Conservation (phyloP, 2,329 filamentous ascomycete species). For the Trichoderma oligosporum region DNA sequence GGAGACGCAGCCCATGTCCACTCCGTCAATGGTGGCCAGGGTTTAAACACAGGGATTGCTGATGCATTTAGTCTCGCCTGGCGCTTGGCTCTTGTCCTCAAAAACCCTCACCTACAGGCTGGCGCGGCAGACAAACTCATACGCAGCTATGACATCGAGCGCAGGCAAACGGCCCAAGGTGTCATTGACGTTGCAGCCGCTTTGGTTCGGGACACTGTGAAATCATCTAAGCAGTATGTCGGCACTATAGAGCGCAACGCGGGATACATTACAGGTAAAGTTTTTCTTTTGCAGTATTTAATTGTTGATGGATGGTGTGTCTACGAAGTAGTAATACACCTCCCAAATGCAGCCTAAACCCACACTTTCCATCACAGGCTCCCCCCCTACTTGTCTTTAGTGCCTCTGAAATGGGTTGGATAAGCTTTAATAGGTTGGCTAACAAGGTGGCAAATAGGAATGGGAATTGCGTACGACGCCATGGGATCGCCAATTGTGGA, state of each 20-base stretch:
- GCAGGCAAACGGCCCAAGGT: constrained; percentile 40
- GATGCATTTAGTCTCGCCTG: constrained; percentile 54
- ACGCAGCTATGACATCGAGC: constrained; percentile 43
- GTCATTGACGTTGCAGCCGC: constrained; percentile 47
- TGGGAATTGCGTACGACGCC: constrained; percentile 41
- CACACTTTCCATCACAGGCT: neutral
- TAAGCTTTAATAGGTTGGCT: neutral
- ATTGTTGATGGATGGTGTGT: too few relatives aligned
- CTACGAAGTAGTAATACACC: neutral
- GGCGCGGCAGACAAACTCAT: constrained; percentile 31
- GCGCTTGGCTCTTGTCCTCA: constrained; percentile 41
- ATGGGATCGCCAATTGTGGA: constrained; percentile 35
- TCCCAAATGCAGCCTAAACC: neutral
- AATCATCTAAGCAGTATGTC: constrained; percentile 44
- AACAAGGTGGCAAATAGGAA: constrained; percentile 25
- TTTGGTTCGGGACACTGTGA: constrained; percentile 43
- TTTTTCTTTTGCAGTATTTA: neutral
- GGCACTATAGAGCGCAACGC: constrained; percentile 46
- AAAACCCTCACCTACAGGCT: constrained; percentile 24
- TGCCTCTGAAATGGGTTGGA: neutral
- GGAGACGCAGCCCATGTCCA: constrained; percentile 58
- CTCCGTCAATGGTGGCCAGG: constrained; percentile 54
- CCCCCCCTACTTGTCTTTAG: neutral
- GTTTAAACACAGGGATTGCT: constrained; percentile 55
- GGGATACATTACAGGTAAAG: constrained; percentile 44